Percentiles rank a stretch among this genome's conserved stretches.
phyloP scores from a whole-genome alignment of 805 yeast species.

The Nakazawaea peltata region DNA sequence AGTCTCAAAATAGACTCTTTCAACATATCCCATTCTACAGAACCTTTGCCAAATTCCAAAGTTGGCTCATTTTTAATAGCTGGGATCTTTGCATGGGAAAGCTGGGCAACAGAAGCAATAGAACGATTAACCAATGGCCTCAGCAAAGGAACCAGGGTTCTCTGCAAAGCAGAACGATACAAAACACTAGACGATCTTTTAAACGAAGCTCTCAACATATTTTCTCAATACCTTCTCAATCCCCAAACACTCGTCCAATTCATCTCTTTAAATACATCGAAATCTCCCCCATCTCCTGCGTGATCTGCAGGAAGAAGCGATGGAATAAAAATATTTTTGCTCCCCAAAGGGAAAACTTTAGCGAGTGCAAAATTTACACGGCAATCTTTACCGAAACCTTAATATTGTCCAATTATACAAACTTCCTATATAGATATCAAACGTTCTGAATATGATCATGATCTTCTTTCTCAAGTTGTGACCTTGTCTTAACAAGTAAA shows the following conservation, averaged over 20 bases:
- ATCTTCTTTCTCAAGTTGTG: constrained; percentile 27
- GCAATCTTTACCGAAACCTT: not conserved
- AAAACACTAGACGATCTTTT: constrained; percentile 1
- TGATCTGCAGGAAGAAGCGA: too few species aligned
- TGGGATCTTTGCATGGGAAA: constrained; percentile 50
- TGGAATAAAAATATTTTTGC: not conserved
- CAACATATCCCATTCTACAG: constrained; percentile 67
- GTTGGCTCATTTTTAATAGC: constrained; percentile 59
- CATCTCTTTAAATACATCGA: too few species aligned
- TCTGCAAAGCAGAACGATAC: not conserved
- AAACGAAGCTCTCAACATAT: constrained; percentile 2
- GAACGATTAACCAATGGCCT: too few species aligned
- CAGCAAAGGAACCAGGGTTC: constrained; percentile 2
- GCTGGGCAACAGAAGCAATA: constrained; percentile 40
- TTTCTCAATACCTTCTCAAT: not conserved
- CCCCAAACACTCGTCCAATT: too few species aligned
- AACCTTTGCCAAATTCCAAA: constrained; percentile 44
- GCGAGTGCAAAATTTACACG: not conserved
- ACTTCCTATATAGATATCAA: not conserved
- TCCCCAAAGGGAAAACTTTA: not conserved
- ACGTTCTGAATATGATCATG: constrained; percentile 13
- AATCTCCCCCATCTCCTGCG: too few species aligned
- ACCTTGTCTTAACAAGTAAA: constrained; percentile 32
- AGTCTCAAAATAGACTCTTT: constrained; percentile 56
- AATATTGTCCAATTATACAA: not conserved